Conservation (phyloP, 1,139 yeast species). For the Geotrichum klebahnii region DNA sequence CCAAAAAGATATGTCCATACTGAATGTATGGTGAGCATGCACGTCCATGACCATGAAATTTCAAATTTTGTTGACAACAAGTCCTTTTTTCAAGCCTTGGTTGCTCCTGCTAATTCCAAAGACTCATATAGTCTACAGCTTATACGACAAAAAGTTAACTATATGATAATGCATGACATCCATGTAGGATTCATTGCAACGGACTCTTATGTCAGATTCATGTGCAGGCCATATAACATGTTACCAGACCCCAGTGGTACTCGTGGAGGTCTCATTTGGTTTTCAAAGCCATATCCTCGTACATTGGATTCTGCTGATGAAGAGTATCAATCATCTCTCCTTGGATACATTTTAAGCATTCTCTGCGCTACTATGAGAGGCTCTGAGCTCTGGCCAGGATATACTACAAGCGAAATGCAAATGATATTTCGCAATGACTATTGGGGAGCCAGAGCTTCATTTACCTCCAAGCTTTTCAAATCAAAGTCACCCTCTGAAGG, state of each 20-base stretch:
- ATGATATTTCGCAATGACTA: background rate
- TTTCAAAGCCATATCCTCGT: slow-evolving; percentile 16
- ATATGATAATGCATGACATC: slow-evolving; percentile 19
- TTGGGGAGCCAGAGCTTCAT: slow-evolving; percentile 4
- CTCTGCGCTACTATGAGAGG: slow-evolving; percentile 13
- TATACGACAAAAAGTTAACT: slow-evolving; percentile 19
- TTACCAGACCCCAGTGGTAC: slow-evolving; percentile 12
- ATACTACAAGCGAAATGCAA: background rate
- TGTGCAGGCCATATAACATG: slow-evolving; percentile 10
- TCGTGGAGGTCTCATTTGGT: slow-evolving; percentile 16
- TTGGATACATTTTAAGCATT: slow-evolving; percentile 17
- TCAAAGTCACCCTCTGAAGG: background rate
- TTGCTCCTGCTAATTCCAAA: background rate
- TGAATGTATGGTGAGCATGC: slow-evolving; percentile 17
- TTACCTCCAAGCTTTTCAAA: background rate
- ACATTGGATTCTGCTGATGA: background rate
- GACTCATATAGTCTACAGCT: slow-evolving; percentile 14
- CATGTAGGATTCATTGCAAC: slow-evolving; percentile 20
- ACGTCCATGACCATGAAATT: slow-evolving; percentile 13
- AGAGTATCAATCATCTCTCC: slow-evolving; percentile 10
- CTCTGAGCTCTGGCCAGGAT: slow-evolving; percentile 6
- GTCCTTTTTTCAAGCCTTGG: slow-evolving; percentile 7
- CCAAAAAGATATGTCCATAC: slow-evolving; percentile 1
- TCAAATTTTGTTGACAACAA: slow-evolving; percentile 13
- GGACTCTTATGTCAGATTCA: slow-evolving; percentile 17